Evolutionary conservation across 176 grass and related monocot species (phyloP), one percentile per base, ranked within the genome.

Genomic region (Eleusine indica): DNA sequence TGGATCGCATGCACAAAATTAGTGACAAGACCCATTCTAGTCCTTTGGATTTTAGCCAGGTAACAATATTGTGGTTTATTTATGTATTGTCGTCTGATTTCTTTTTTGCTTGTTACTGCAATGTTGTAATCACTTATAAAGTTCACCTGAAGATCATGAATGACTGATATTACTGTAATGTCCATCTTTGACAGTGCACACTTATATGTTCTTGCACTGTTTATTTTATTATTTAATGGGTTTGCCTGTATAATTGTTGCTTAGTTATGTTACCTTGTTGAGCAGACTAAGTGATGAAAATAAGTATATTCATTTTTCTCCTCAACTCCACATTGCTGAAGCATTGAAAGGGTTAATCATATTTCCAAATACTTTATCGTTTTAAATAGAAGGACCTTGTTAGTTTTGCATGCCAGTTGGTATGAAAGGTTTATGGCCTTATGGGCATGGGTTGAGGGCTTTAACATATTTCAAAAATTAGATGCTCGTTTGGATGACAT

Each of bases 1-100:
- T 91, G 38, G 49, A 84, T 4, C 51, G 75, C 60, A 78, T 93
- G 80, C 88, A 91, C 52, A 88, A 70, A 81, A 75, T 63, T 73
- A 91, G 68, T 48, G 92, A 94, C 42, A 84, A 81, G 80, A 90
- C 85, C 46, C 89, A 83, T 63, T 94, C 95, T 18, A 87, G 84
- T 80, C 88, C 89, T 63, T 69, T 87, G 73, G 91, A 98, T 91
- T 93, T 98, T 80, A 86, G 67, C 82, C 80, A 75, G 85, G 96
- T 98, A 91, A 84, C 67, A 66, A 73, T 65, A 78, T 49, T 19
- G 10, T 29, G 29, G 30, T 78, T 48, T 68, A 61, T 65, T 81
- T 77, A 64, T 75, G 40, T 43, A 18, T 66, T 5, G 21, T 74
- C 69, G 70, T 61, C 66, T 74, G 1, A 56, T 76, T 49, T 29